Evolutionary conservation across 331 rosid species (phyloP).

Genomic region (Quercus phellos): DNA sequence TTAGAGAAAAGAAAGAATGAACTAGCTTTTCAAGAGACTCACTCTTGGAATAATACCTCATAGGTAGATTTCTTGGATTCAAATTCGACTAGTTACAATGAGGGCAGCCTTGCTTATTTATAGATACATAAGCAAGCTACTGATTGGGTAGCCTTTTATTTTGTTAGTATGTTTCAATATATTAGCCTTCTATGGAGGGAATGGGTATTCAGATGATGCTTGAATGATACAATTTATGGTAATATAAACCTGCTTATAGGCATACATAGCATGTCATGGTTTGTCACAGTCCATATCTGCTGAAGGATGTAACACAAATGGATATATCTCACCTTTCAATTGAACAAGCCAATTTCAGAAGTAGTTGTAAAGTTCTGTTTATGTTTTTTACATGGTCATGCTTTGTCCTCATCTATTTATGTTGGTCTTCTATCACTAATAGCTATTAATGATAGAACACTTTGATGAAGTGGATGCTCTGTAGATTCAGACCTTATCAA

Average conservation of each 20-base stretch:
- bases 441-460: conserved; percentile 1
- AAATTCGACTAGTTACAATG: too few species aligned
- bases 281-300: neutral
- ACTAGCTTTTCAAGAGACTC: too few species aligned
- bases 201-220: neutral
- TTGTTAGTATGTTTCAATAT: too few species aligned
- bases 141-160: too few species aligned
- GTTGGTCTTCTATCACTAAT: conserved; percentile 1
- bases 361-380: conserved; percentile 10
- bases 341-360: neutral
- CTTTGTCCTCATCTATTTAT: neutral
- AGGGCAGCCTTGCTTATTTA: too few species aligned
- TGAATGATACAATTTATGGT: neutral
- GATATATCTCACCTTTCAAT: neutral
- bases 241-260: neutral
- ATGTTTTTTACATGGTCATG: conserved; percentile 9
- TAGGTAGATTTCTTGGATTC: too few species aligned
- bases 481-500: neutral
- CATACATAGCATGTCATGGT: neutral
- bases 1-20: too few species aligned
- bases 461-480: neutral
- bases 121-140: too few species aligned
- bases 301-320: too few species aligned
- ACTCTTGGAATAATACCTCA: too few species aligned
- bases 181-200: too few species aligned